Percentiles rank a stretch among this genome's conserved stretches.
phyloP scores from a whole-genome alignment of 768 basidiomycete genomes.

The Neoboletus magnificus region DNA sequence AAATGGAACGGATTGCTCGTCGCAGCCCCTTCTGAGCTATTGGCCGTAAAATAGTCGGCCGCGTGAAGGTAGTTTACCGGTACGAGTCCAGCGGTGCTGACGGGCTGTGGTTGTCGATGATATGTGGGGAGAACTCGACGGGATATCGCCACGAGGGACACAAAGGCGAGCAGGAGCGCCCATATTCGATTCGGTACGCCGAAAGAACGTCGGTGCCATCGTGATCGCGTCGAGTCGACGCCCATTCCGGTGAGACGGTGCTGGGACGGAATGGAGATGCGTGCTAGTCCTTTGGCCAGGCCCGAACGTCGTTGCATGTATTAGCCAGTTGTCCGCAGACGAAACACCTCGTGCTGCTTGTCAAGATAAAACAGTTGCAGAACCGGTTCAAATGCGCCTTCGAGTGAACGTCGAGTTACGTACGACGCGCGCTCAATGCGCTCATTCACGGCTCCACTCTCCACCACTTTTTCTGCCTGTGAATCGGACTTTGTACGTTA shows the following conservation, averaged over 20 bases:
- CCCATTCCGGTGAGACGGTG: slow-evolving; percentile 43
- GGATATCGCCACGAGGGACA: slow-evolving; percentile 53
- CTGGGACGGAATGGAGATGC: slow-evolving; percentile 44
- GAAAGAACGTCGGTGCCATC: slow-evolving; percentile 53
- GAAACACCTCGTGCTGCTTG: slow-evolving; percentile 1
- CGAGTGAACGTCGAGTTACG: not conserved
- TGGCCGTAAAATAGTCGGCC: slow-evolving; percentile 23
- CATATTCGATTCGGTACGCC: slow-evolving; percentile 70
- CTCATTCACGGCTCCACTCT: not conserved
- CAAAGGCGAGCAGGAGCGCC: slow-evolving; percentile 54
- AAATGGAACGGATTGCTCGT: slow-evolving; percentile 74
- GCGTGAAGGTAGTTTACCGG: slow-evolving; percentile 84
- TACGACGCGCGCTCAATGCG: not conserved
- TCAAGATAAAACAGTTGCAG: not conserved
- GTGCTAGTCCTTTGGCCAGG: slow-evolving; percentile 47
- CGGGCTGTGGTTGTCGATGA: slow-evolving; percentile 19
- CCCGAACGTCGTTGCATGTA: slow-evolving; percentile 64
- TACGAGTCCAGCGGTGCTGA: slow-evolving; percentile 47
- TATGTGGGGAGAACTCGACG: slow-evolving; percentile 50
- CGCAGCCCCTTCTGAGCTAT: slow-evolving; percentile 34
- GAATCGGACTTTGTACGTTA: not conserved
- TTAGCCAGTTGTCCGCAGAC: not conserved
- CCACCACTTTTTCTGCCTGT: too few relatives aligned
- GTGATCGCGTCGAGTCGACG: slow-evolving; percentile 44
- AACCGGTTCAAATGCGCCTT: slow-evolving; percentile 1